phyloP scores from a whole-genome alignment of 192 early-diverging fungal species.

The Linnemannia exigua region DNA sequence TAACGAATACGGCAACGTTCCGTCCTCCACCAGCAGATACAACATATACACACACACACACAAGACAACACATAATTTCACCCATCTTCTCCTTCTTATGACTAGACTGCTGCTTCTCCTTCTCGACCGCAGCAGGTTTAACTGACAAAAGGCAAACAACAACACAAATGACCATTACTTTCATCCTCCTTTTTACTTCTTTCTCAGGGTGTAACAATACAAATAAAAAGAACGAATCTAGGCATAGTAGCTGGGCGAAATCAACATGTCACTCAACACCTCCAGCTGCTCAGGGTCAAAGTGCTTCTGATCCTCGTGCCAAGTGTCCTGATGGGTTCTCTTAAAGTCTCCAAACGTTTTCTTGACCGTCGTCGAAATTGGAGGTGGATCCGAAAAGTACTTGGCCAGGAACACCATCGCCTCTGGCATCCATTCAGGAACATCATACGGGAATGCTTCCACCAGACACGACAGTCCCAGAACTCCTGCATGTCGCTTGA shows the following conservation, averaged over 20 bases:
- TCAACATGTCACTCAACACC: constrained; percentile 89
- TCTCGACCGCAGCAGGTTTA: background rate
- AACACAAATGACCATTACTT: background rate
- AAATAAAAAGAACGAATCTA: constrained; percentile 56
- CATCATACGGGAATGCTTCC: constrained; percentile 94
- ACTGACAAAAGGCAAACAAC: background rate
- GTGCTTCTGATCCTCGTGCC: constrained; percentile 88
- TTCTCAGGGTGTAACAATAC: background rate
- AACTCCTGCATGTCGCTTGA: constrained; percentile 89
- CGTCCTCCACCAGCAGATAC: background rate
- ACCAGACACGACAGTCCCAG: constrained; percentile 91
- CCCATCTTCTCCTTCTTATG: background rate
- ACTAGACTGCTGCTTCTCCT: too few species aligned
- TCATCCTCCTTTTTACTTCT: background rate
- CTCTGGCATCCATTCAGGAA: constrained; percentile 92
- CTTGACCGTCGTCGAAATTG: constrained; percentile 87
- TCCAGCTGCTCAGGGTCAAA: constrained; percentile 86
- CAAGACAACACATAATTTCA: background rate
- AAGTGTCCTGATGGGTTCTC: constrained; percentile 95
- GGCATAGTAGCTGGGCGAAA: constrained; percentile 89
- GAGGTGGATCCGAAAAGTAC: constrained; percentile 87
- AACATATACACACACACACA: background rate
- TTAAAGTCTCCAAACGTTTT: constrained; percentile 94
- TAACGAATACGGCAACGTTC: background rate
- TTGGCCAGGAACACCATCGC: constrained; percentile 83